Evolutionary conservation across 129 eudicot species (phyloP).

Genomic region (Rutidosis leptorrhynchoides): DNA sequence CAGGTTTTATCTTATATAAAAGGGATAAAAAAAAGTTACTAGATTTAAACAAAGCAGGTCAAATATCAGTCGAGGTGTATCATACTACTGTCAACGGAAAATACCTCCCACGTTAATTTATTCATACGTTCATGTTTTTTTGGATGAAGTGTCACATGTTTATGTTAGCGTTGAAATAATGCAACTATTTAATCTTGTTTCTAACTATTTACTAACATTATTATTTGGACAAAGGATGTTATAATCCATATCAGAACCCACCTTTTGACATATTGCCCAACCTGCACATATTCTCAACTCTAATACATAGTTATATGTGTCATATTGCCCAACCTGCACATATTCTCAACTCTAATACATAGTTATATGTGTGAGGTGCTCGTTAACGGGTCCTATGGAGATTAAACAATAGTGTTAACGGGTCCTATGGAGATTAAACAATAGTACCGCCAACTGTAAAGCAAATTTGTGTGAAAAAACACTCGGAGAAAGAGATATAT

Average conservation of each 20-base stretch:
- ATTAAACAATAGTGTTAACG: not conserved
- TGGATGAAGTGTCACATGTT: too few species aligned
- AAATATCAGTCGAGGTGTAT: not conserved
- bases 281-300: not conserved
- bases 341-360: not conserved
- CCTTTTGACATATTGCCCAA: not conserved
- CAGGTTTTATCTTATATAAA: not conserved
- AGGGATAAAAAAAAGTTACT: not conserved
- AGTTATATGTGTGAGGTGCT: not conserved
- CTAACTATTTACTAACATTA: not conserved
- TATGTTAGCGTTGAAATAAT: not conserved
- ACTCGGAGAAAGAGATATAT: not conserved
- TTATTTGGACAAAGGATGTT: not conserved
- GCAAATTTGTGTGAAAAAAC: not conserved
- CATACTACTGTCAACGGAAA: not conserved
- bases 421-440: not conserved
- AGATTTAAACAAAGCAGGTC: not conserved
- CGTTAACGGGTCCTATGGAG: not conserved
- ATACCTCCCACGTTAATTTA: not conserved
- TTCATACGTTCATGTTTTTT: too few species aligned
- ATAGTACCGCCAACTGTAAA: not conserved
- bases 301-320: conserved; percentile 1
- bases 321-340: not conserved
- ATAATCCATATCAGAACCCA: not conserved
- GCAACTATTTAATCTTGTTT: not conserved